phyloP scores from a whole-genome alignment of 352 stramenopile species.

The Discostella stelligera region DNA sequence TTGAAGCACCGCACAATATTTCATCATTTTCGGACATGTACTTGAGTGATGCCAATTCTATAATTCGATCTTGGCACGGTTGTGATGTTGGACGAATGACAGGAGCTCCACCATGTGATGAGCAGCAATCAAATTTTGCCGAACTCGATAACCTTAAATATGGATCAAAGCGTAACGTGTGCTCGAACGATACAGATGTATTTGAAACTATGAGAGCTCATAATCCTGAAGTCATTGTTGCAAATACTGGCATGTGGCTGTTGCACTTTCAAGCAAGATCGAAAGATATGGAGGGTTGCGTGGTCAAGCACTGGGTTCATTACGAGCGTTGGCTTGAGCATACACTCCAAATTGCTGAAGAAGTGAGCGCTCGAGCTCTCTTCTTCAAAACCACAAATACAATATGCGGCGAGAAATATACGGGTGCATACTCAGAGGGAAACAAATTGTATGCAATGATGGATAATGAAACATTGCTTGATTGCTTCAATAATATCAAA shows the following conservation, averaged over 20 bases:
- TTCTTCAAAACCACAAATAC: slow-evolving; percentile 24
- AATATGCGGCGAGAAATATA: slow-evolving; percentile 17
- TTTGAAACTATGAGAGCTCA: background rate
- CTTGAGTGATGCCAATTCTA: background rate
- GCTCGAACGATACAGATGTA: background rate
- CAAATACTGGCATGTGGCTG: slow-evolving; percentile 21
- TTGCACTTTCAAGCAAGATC: slow-evolving; percentile 13
- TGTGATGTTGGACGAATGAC: background rate
- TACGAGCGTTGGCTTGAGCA: slow-evolving; percentile 25
- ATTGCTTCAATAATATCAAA: slow-evolving; percentile 11
- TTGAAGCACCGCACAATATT: background rate
- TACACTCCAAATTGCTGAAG: background rate
- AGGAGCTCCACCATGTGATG: background rate
- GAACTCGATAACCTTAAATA: background rate
- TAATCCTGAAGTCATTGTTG: slow-evolving; percentile 9
- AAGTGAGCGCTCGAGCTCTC: slow-evolving; percentile 2
- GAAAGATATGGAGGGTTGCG: background rate
- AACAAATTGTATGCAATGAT: slow-evolving; percentile 4
- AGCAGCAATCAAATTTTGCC: background rate
- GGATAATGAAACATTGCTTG: slow-evolving; percentile 7
- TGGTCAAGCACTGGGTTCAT: background rate
- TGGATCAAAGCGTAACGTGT: too few species aligned
- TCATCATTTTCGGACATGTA: background rate
- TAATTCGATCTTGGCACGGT: background rate
- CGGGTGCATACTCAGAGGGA: background rate